Base-by-base conservation (phyloP, 2,329 filamentous ascomycete species). In the Fusarium illudens region DNA sequence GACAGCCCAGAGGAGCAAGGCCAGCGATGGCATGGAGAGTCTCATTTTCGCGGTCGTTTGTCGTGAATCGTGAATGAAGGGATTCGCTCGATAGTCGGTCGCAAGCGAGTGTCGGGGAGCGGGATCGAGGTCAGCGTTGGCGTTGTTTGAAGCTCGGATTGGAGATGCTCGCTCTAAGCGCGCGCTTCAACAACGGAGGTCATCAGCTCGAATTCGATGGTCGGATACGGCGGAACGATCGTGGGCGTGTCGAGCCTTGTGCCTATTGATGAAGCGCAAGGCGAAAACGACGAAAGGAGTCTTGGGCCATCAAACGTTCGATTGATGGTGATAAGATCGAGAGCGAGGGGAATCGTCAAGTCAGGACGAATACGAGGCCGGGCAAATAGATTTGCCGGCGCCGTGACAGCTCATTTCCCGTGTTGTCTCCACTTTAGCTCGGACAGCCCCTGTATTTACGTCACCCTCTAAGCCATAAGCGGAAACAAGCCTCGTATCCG, bases 1-100 rank as follows among this genome's bases (percentile, higher is more conserved):
- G 6, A 61, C 52, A 19, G 68, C 44, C 58, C 57, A 66, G 50
- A 65, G 48, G 54, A 72, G 42, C 15, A 64, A 33, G 32, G 57
- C 44, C 33, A 71, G 48, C 13, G 29, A 46, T 32, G 61, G 2
- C 13, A 65, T 37, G 29, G 58, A 56, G 13, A 55, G 36, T 48
- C 52, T 70, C 67, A 70, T 70, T 13, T 20, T 20, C 36, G 67
- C 33, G 53, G 33, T 30, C 34, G 1, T 25, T 11, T 32, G 20
- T 46, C 39, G 25, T 2, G 39, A 46, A 46, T 46, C 39, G 25
- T 2, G 39, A 46, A 46, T 10, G 39, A 46, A 46, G 22, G 39
- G 39, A 46, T 15, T 17, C 17, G 39, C 39, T 46, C 20, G 22
- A 46, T 46, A 46, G 20, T 46, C 39, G 39, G 39, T 27, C 4